Conservation (phyloP, 345 rosid genomes). For the Lepidium aucheri region DNA sequence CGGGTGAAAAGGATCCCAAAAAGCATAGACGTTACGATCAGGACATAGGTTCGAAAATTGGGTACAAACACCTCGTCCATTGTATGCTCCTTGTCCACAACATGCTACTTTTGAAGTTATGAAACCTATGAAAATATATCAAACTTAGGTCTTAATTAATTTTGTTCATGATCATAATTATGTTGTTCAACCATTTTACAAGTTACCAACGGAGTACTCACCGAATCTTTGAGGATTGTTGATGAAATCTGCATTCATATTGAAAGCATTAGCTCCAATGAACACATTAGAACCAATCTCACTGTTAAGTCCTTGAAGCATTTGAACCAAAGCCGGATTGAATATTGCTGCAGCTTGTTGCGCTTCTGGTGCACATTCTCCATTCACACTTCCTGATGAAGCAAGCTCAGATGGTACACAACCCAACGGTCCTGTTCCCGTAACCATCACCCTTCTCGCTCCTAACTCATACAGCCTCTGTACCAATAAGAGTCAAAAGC, state of each 20-base stretch:
- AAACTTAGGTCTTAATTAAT: neutral
- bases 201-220: slow-evolving; percentile 8
- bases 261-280: slow-evolving; percentile 42
- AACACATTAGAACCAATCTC: slow-evolving; percentile 50
- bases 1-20: slow-evolving; percentile 84
- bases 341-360: slow-evolving; percentile 56
- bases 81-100: slow-evolving; percentile 67
- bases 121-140: slow-evolving; percentile 31
- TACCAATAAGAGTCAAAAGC: neutral
- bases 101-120: slow-evolving; percentile 56
- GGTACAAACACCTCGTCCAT: slow-evolving; percentile 62
- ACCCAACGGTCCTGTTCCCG: slow-evolving; percentile 76
- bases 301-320: slow-evolving; percentile 46
- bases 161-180: neutral
- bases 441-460: slow-evolving; percentile 63
- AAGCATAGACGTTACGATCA: slow-evolving; percentile 42
- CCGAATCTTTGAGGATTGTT: slow-evolving; percentile 53
- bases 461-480: slow-evolving; percentile 63
- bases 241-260: slow-evolving; percentile 49
- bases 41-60: slow-evolving; percentile 51
- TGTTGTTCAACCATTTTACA: neutral
- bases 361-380: slow-evolving; percentile 61
- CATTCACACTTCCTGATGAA: slow-evolving; percentile 34
- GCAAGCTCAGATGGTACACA: slow-evolving; percentile 74
- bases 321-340: slow-evolving; percentile 52